These are phyloP conservation scores for Diaporthe longicolla DNA, from an alignment of 2,329 filamentous ascomycete species.

Conservation along the genomic window DNA sequence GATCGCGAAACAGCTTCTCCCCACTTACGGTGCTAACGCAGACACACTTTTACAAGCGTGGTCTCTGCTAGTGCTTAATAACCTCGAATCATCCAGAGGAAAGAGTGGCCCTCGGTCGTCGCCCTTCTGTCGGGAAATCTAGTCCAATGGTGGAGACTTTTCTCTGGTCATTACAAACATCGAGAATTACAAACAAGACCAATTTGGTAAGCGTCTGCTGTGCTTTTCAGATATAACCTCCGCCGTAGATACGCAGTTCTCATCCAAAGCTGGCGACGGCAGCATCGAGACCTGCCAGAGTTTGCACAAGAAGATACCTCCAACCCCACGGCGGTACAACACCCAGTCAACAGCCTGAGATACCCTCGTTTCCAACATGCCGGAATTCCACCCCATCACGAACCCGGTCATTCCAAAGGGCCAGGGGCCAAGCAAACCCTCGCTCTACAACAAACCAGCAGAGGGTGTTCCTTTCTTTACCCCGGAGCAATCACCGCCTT, in stretches of 20 bases:
- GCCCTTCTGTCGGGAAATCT: background rate
- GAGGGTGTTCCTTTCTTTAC: slow-evolving; percentile 58
- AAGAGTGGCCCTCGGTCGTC: background rate
- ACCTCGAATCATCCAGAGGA: background rate
- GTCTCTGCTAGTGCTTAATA: slow-evolving; percentile 19
- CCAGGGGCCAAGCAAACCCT: slow-evolving; percentile 29
- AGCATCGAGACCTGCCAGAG: background rate
- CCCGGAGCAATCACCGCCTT: slow-evolving; percentile 55
- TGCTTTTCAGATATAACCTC: background rate
- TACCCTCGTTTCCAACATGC: slow-evolving; percentile 23
- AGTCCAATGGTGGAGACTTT: background rate
- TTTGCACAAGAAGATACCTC: too few relatives aligned
- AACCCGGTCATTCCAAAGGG: slow-evolving; percentile 37
- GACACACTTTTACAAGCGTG: background rate
- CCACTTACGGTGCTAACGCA: slow-evolving; percentile 8
- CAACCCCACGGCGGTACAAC: background rate
- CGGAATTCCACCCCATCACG: slow-evolving; percentile 35
- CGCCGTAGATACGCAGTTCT: background rate
- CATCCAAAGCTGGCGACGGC: background rate
- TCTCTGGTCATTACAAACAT: background rate
- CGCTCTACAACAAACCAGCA: slow-evolving; percentile 46
- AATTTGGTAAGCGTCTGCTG: slow-evolving; percentile 10
- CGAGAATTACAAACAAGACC: background rate
- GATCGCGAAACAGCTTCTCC: slow-evolving; percentile 12
- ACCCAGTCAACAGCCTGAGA: background rate